Conservation (phyloP, 129 eudicot genomes). For the Artemisia tridentata region DNA sequence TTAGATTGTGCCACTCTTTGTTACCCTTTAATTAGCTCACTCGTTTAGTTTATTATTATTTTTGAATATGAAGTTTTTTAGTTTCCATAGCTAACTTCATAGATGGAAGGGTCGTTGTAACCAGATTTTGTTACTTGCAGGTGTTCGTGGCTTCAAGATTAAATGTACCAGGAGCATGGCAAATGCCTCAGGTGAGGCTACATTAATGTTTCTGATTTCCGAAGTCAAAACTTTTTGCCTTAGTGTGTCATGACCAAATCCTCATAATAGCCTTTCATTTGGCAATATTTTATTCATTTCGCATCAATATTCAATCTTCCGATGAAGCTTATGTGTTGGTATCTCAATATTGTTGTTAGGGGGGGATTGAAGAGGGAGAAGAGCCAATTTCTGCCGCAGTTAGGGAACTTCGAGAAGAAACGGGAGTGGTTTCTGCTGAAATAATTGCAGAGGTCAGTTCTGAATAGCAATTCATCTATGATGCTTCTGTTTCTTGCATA, state of each 20-base stretch:
- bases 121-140: conserved; percentile 42
- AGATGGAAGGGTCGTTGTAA: conserved; percentile 5
- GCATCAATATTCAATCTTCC: background rate
- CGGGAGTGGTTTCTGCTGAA: too few species aligned
- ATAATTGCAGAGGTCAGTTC: too few species aligned
- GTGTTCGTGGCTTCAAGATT: conserved; percentile 95
- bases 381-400: conserved; percentile 85
- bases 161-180: conserved; percentile 99
- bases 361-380: conserved; percentile 96
- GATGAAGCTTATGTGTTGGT: background rate
- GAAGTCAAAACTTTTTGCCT: too few species aligned
- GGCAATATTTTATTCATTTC: too few species aligned
- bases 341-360: conserved; percentile 35
- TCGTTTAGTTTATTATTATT: background rate
- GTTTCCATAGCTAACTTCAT: background rate
- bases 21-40: background rate
- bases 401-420: conserved; percentile 79
- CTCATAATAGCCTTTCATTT: too few species aligned
- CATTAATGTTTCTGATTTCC: too few species aligned
- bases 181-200: conserved; percentile 89
- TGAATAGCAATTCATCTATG: too few species aligned
- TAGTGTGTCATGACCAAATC: too few species aligned
- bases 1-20: background rate
- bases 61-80: background rate
- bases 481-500: too few species aligned